Conservation (phyloP, 1,284 basidiomycete genomes). For the Cryptococcus wingfieldii region DNA sequence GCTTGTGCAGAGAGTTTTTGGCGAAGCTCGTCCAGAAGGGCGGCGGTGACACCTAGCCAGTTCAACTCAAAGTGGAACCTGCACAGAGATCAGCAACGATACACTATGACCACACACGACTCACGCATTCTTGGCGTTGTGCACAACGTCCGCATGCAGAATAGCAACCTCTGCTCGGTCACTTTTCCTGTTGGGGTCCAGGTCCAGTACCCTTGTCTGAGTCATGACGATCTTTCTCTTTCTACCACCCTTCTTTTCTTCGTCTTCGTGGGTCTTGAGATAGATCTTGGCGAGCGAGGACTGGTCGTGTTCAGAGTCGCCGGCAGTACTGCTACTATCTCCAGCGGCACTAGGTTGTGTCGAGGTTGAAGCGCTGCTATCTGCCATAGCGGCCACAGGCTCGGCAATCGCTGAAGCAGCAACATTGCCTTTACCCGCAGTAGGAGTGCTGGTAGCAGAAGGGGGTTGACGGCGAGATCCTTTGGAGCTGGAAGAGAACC, state of each 20-base stretch:
- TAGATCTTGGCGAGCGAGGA: slow-evolving; percentile 1
- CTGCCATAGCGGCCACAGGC: neutral
- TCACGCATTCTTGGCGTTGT: slow-evolving; percentile 75
- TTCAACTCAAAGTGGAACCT: slow-evolving; percentile 91
- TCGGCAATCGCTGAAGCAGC: neutral
- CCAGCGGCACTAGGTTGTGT: neutral
- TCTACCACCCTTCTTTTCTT: slow-evolving; percentile 30
- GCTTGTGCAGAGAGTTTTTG: slow-evolving; percentile 79
- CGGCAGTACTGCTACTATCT: too few species aligned
- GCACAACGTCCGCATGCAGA: slow-evolving; percentile 85
- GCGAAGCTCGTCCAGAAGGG: slow-evolving; percentile 87
- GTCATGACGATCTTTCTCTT: slow-evolving; percentile 69
- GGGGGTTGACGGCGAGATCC: neutral
- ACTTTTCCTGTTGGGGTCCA: slow-evolving; percentile 73
- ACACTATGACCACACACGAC: slow-evolving; percentile 11
- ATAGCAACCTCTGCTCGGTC: slow-evolving; percentile 82
- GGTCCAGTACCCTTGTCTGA: slow-evolving; percentile 80
- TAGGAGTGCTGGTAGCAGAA: neutral
- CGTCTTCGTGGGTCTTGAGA: neutral
- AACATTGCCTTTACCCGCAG: neutral
- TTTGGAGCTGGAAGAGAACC: slow-evolving; percentile 22
- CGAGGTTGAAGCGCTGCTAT: neutral
- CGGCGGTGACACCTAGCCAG: slow-evolving; percentile 94
- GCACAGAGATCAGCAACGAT: neutral
- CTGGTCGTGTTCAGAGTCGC: neutral